phyloP scores from a whole-genome alignment of 2,329 filamentous ascomycete genomes.

The Neofusicoccum cordaticola region DNA sequence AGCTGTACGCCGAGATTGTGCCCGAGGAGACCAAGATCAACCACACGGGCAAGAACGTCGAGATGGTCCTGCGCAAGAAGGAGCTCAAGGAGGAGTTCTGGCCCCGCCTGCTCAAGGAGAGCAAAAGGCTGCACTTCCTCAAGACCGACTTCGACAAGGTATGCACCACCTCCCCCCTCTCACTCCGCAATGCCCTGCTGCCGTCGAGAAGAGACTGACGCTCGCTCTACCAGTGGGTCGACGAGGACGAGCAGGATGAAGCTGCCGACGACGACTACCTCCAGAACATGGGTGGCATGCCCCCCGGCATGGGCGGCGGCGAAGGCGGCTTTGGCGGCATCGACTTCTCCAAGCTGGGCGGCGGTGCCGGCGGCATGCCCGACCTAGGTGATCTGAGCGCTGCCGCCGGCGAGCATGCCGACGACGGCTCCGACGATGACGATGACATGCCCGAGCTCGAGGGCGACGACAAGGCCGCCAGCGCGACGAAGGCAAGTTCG shows the following conservation, averaged over 20 bases:
- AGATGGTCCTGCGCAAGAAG: conserved; percentile 95
- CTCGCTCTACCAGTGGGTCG: conserved; percentile 66
- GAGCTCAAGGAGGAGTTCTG: conserved; percentile 92
- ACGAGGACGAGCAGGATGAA: conserved; percentile 97
- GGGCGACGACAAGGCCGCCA: conserved; percentile 26
- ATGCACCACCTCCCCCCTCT: conserved; percentile 16
- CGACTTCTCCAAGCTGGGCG: conserved; percentile 84
- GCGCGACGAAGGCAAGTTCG: conserved; percentile 22
- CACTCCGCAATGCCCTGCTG: neutral
- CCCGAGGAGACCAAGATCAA: conserved; percentile 76
- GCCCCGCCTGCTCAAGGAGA: conserved; percentile 89
- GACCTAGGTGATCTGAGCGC: conserved; percentile 39
- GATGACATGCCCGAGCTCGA: conserved; percentile 75
- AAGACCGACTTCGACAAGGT: conserved; percentile 99
- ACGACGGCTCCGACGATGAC: conserved; percentile 65
- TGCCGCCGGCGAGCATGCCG: conserved; percentile 50
- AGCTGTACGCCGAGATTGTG: conserved; percentile 91
- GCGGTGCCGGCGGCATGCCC: conserved; percentile 42
- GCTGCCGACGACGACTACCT: conserved; percentile 60
- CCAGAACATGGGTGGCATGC: conserved; percentile 43
- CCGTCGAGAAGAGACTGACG: conserved; percentile 23
- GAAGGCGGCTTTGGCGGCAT: conserved; percentile 79
- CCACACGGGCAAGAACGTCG: conserved; percentile 84
- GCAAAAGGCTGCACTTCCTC: conserved; percentile 87
- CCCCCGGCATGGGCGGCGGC: conserved; percentile 52